These are phyloP conservation scores for Silene uniflora DNA, from an alignment of 148 eudicot genomes.

Conservation along the genomic window DNA sequence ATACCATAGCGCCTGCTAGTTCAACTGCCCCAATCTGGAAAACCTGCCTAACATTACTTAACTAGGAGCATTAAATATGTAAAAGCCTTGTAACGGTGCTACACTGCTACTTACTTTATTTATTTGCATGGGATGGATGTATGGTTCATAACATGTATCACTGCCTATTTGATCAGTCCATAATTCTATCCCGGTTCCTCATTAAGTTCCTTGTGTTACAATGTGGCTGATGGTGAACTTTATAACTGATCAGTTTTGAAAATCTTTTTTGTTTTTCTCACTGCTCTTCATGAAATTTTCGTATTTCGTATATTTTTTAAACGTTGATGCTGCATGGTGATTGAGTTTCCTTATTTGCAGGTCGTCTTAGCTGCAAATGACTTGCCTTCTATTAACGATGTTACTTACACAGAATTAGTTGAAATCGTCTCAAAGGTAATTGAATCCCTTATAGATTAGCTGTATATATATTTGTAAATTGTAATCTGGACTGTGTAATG, in stretches of 20 bases:
- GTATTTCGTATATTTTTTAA: neutral
- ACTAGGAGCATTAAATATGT: neutral
- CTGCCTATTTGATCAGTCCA: neutral
- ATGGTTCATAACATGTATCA: neutral
- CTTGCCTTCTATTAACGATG: conserved; percentile 91
- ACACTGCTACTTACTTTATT: neutral
- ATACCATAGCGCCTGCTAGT: neutral
- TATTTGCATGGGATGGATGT: neutral
- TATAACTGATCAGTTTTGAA: neutral
- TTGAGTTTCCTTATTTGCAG: conserved; percentile 37
- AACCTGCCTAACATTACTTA: neutral
- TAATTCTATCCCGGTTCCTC: neutral
- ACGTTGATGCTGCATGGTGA: neutral
- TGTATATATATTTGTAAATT: no score
- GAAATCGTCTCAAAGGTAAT: conserved; percentile 76
- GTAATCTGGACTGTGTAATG: neutral
- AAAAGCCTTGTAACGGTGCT: neutral
- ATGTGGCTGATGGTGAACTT: neutral
- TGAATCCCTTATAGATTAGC: neutral
- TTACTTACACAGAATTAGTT: conserved; percentile 74
- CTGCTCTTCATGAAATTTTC: neutral
- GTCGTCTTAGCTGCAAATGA: conserved; percentile 97
- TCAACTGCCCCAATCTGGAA: neutral
- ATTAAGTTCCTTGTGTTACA: neutral
- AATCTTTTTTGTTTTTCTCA: neutral